phyloP scores from a whole-genome alignment of 352 stramenopile species.

The Pythium dissotocum region DNA sequence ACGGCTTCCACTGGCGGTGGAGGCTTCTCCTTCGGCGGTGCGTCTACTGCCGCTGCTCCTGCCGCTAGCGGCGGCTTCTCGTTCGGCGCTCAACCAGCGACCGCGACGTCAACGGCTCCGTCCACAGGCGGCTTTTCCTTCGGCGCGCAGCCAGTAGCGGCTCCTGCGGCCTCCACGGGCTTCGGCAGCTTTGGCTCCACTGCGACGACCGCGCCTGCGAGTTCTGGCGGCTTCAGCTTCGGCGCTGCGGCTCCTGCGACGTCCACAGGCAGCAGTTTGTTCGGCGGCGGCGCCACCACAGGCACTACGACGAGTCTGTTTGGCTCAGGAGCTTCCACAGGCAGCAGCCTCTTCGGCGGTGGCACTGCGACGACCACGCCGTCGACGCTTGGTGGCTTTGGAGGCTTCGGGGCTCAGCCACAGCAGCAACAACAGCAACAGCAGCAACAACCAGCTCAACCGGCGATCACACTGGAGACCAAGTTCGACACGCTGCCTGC shows the following conservation, averaged over 20 bases:
- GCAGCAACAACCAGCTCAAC: conserved; percentile 20
- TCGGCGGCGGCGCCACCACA: conserved; percentile 22
- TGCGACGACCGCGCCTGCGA: conserved; percentile 19
- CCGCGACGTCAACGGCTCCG: not conserved
- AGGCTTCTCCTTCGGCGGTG: conserved; percentile 6
- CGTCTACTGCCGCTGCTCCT: not conserved
- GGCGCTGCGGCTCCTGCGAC: conserved; percentile 27
- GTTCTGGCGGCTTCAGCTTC: conserved; percentile 31
- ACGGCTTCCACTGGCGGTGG: conserved; percentile 11
- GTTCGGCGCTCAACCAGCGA: not conserved
- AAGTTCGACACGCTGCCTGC: conserved; percentile 65
- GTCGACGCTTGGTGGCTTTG: conserved; percentile 29
- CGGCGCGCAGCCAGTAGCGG: not conserved
- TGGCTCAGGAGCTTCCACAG: conserved; percentile 18
- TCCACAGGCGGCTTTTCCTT: not conserved
- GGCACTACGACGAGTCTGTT: conserved; percentile 30
- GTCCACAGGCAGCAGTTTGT: conserved; percentile 20
- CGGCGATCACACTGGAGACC: conserved; percentile 73
- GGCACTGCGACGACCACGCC: conserved; percentile 12
- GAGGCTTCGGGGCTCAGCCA: conserved; percentile 10
- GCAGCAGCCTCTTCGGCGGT: conserved; percentile 37
- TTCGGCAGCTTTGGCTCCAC: conserved; percentile 10
- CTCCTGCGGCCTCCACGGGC: not conserved
- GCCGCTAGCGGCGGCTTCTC: conserved; percentile 8
- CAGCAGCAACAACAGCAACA: conserved; percentile 15